These are phyloP conservation scores for Trichoderma endophyticum DNA, from an alignment of 2,329 filamentous ascomycete genomes.

Conservation along the genomic window DNA sequence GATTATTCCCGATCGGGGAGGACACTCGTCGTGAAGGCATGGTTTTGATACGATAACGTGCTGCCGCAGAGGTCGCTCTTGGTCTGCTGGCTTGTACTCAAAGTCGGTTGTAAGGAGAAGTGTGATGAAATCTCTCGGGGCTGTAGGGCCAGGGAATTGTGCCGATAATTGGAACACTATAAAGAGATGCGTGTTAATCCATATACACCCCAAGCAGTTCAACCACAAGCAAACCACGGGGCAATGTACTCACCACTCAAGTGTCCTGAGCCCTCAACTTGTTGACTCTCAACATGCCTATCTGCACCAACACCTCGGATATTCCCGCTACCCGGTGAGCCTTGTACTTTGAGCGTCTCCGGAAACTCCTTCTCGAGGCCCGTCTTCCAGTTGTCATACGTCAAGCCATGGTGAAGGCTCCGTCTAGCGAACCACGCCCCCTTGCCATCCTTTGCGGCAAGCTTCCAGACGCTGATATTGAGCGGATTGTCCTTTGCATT, in stretches of 20 bases:
- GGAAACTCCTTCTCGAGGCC: constrained; percentile 77
- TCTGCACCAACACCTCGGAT: constrained; percentile 86
- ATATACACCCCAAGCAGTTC: background rate
- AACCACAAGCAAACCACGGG: background rate
- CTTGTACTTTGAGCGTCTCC: constrained; percentile 69
- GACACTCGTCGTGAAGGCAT: constrained; percentile 71
- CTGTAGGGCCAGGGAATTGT: constrained; percentile 84
- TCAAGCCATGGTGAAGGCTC: constrained; percentile 75
- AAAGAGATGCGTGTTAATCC: constrained; percentile 14
- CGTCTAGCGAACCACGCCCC: constrained; percentile 87
- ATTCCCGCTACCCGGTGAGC: constrained; percentile 67
- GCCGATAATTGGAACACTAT: constrained; percentile 81
- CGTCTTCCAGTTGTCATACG: constrained; percentile 73
- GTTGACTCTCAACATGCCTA: constrained; percentile 62
- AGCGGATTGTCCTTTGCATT: constrained; percentile 70
- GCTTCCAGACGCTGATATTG: constrained; percentile 75
- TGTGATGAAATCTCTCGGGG: constrained; percentile 83
- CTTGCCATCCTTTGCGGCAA: constrained; percentile 72
- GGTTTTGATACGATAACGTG: constrained; percentile 89
- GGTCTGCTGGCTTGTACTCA: constrained; percentile 31
- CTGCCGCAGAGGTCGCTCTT: constrained; percentile 53
- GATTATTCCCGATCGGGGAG: constrained; percentile 68
- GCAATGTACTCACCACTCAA: constrained; percentile 51
- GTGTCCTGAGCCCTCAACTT: constrained; percentile 56
- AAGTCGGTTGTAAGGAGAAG: constrained; percentile 67